Percentiles rank a stretch among this genome's conserved stretches.
Evolutionary conservation across 2,329 filamentous ascomycete species (phyloP).

Genomic region (Epichloe gansuensis): DNA sequence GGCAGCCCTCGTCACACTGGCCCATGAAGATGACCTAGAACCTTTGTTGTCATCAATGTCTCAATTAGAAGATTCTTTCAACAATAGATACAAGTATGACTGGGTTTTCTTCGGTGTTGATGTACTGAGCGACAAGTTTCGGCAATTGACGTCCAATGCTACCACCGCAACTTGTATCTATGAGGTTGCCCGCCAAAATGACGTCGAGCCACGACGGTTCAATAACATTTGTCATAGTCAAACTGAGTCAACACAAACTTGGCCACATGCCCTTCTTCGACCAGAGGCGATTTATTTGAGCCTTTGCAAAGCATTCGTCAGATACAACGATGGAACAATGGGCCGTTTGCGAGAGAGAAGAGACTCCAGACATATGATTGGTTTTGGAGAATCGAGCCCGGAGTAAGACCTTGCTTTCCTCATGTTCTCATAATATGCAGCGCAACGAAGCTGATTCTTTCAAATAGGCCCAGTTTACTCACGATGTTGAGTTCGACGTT

Average conservation of each 20-base stretch:
- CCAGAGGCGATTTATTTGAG: constrained; percentile 38
- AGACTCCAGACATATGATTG: constrained; percentile 49
- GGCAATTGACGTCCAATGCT: constrained; percentile 49
- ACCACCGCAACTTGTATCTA: constrained; percentile 63
- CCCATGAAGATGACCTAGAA: constrained; percentile 19
- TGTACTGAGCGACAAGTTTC: constrained; percentile 68
- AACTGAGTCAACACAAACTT: constrained; percentile 1
- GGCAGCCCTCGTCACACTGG: constrained; percentile 22
- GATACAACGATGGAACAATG: constrained; percentile 75
- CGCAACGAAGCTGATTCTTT: not conserved
- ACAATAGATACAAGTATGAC: constrained; percentile 70
- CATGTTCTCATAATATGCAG: not conserved
- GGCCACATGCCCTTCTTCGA: not conserved
- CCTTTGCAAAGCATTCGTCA: constrained; percentile 53
- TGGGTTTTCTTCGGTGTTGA: constrained; percentile 84
- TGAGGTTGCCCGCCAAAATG: constrained; percentile 60
- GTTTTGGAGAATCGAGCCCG: constrained; percentile 50
- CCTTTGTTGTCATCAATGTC: constrained; percentile 32
- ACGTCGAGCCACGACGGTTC: constrained; percentile 44
- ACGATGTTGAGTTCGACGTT: constrained; percentile 66
- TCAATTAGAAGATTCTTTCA: constrained; percentile 51
- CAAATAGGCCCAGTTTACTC: constrained; percentile 38
- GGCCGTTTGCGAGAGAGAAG: constrained; percentile 69
- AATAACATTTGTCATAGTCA: not conserved
- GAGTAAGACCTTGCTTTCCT: constrained; percentile 29